These are phyloP conservation scores for Cetraspora pellucida DNA, from an alignment of 192 early-diverging fungal genomes.

Conservation along the genomic window DNA sequence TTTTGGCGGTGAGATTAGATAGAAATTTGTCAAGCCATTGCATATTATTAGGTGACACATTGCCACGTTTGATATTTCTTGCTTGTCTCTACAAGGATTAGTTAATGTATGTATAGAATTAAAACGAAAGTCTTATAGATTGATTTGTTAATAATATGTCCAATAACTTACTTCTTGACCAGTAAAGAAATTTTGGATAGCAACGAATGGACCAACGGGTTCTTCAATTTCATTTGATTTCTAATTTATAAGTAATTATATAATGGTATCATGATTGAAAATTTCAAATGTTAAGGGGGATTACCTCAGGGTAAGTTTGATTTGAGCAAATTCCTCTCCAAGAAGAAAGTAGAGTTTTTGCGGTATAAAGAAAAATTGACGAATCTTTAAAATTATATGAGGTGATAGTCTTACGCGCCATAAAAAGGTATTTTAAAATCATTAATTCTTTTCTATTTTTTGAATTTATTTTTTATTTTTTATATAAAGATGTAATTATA, in stretches of 20 bases:
- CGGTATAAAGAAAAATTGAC: slow-evolving; percentile 39
- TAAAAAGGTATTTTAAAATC: slow-evolving; percentile 37
- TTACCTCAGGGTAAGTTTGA: slow-evolving; percentile 48
- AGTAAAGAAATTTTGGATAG: slow-evolving; percentile 16
- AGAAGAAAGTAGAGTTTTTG: slow-evolving; percentile 39
- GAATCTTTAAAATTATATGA: slow-evolving; percentile 49
- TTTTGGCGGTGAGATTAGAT: slow-evolving; percentile 45
- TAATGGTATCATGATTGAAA: not conserved
- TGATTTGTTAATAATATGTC: not conserved
- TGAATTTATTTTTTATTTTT: too few relatives aligned
- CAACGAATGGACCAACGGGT: slow-evolving; percentile 1
- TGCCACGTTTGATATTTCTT: slow-evolving; percentile 37
- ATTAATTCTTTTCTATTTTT: slow-evolving; percentile 38
- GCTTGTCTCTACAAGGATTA: slow-evolving; percentile 1
- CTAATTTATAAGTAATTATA: not conserved
- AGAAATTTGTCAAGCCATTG: slow-evolving; percentile 42
- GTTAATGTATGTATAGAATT: not conserved
- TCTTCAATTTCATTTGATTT: slow-evolving; percentile 35
- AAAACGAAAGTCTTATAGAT: not conserved
- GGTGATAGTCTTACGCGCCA: slow-evolving; percentile 38
- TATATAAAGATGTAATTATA: too few relatives aligned
- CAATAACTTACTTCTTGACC: not conserved
- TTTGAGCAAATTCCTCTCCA: slow-evolving; percentile 42
- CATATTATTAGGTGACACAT: slow-evolving; percentile 41
- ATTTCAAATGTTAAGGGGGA: not conserved